Base-by-base conservation (phyloP, 257 asterid genomes). In the Cordia subcordata region DNA sequence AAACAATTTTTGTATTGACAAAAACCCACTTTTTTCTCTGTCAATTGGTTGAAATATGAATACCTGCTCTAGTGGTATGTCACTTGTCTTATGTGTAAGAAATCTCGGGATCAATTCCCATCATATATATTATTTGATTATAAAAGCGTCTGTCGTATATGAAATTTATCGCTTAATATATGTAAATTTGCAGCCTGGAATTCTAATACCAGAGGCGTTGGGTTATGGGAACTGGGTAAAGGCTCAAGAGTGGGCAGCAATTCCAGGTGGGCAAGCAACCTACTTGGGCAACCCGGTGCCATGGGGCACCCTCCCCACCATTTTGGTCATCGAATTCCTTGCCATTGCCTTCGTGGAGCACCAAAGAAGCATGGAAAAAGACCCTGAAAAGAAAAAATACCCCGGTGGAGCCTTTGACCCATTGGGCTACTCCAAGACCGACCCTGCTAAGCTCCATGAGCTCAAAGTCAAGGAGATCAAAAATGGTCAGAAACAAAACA, bases 351-450 rank as follows among this genome's bases (percentile, higher is more conserved):
- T 92, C 47, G 97, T 92, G 1, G 99, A 92, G 78, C 95, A 93
- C 76, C 97, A 93, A 62, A 77, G 96, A 68, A 93, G 92, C 77
- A 83, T 81, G 78, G 97, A 89, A 76, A 93, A 86, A 51, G 96
- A 93, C 83, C 66, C 86, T 0, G 97, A 93, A 61, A 93, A 83
- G 74, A 93, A 85, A 86, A 93, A 89, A 81, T 93, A 93, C 67
- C 99, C 99, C 23, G 99, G 97, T 38, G 97, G 97, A 11, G 96
- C 99, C 20, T 86, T 89, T 61, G 97, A 89, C 81, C 97, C 96
- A 8, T 61, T 89, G 75, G 96, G 97, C 21, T 86, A 73, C 84
- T 89, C 99, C 59, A 93, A 89, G 73, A 6, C 6, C 35, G 96
- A 93, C 85, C 99, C 96, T 0, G 54, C 61, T 1, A 81, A 85